Evolutionary conservation across 345 rosid species (phyloP).

Genomic region (Clarkia xantiana): DNA sequence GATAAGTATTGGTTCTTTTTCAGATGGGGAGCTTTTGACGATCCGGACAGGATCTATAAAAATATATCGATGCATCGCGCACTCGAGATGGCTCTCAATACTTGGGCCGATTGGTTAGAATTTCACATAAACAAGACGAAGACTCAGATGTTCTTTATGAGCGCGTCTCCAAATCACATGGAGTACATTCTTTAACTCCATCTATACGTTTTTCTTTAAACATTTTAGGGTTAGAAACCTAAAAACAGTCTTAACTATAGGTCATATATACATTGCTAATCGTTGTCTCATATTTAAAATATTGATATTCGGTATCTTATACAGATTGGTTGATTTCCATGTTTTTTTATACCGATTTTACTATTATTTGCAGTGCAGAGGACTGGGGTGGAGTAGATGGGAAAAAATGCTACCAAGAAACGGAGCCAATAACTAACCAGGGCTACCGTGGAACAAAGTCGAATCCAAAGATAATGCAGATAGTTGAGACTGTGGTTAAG

Average conservation of each 20-base stretch:
- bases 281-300: too few species aligned
- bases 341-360: too few species aligned
- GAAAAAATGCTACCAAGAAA: constrained; percentile 52
- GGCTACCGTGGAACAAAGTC: constrained; percentile 42
- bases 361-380: constrained; percentile 28
- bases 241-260: too few species aligned
- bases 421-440: constrained; percentile 23
- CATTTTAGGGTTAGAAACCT: too few species aligned
- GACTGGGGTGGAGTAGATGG: constrained; percentile 54
- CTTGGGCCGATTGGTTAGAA: constrained; percentile 79
- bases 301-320: too few species aligned
- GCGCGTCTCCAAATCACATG: constrained; percentile 83
- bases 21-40: constrained; percentile 76
- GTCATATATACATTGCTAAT: too few species aligned
- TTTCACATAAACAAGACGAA: constrained; percentile 41
- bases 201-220: too few species aligned
- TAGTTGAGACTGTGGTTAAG: constrained; percentile 27
- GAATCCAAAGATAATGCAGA: constrained; percentile 38
- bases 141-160: constrained; percentile 64
- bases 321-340: too few species aligned
- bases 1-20: too few species aligned
- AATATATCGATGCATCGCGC: constrained; percentile 60
- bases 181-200: constrained; percentile 23
- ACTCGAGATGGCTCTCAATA: constrained; percentile 63
- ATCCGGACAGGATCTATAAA: constrained; percentile 43